These are phyloP conservation scores for Aphanomyces astaci DNA, from an alignment of 352 stramenopile species.

Conservation along the genomic window DNA sequence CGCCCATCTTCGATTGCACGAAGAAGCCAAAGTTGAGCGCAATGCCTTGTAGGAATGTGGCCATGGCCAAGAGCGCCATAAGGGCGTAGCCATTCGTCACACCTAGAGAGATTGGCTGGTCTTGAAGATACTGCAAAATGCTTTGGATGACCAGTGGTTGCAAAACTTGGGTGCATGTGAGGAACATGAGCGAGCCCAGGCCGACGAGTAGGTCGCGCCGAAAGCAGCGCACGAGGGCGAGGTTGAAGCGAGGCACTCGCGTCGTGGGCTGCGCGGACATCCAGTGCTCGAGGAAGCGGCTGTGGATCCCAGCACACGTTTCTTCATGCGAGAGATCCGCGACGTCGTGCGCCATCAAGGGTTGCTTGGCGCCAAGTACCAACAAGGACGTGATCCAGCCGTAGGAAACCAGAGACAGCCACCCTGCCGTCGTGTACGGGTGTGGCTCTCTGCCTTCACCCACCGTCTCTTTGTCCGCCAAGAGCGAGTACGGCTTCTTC, in stretches of 20 bases:
- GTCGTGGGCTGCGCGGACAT: background rate
- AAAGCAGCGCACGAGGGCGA: slow-evolving; percentile 1
- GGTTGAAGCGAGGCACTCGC: background rate
- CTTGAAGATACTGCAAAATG: slow-evolving; percentile 12
- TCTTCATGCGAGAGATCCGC: background rate
- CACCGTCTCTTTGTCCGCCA: background rate
- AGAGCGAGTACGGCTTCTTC: background rate
- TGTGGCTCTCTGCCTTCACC: background rate
- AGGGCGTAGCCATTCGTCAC: slow-evolving; percentile 43
- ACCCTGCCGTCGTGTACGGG: background rate
- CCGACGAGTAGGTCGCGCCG: background rate
- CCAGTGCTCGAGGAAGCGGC: background rate
- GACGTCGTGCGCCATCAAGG: background rate
- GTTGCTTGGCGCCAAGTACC: background rate
- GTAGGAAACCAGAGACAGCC: background rate
- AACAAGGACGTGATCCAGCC: background rate
- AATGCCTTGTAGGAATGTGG: slow-evolving; percentile 33
- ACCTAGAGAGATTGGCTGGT: slow-evolving; percentile 30
- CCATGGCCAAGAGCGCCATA: slow-evolving; percentile 30
- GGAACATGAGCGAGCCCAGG: background rate
- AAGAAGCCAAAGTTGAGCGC: slow-evolving; percentile 44
- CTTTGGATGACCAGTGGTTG: slow-evolving; percentile 9
- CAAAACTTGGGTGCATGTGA: background rate
- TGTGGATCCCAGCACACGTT: background rate
- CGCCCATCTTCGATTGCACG: slow-evolving; percentile 32